phyloP scores from a whole-genome alignment of 2,329 filamentous ascomycete species.

The Claviceps sp. region DNA sequence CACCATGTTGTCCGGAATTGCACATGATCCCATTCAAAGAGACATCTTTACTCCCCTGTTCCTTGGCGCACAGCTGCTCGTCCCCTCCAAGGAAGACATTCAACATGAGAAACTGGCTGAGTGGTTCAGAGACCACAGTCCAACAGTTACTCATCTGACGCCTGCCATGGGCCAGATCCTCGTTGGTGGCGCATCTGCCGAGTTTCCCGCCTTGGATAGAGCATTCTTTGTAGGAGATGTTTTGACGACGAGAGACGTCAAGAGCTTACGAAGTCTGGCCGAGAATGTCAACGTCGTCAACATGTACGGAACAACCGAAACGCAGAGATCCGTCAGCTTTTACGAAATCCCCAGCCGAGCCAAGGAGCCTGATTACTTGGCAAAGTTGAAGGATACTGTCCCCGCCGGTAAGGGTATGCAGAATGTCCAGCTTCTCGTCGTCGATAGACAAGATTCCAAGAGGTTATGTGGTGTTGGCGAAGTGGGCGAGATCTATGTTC shows the following conservation, averaged over 20 bases:
- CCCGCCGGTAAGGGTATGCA: constrained; percentile 79
- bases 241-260: constrained; percentile 72
- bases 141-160: constrained; percentile 78
- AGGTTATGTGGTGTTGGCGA: constrained; percentile 69
- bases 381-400: constrained; percentile 51
- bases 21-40: constrained; percentile 55
- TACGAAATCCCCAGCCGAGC: constrained; percentile 52
- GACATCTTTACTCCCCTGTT: constrained; percentile 87
- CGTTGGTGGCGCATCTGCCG: constrained; percentile 65
- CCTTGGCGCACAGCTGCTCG: constrained; percentile 64
- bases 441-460: constrained; percentile 52
- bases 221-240: constrained; percentile 91
- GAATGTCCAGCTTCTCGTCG: constrained; percentile 77
- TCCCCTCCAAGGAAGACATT: constrained; percentile 74
- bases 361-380: constrained; percentile 40
- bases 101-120: constrained; percentile 72
- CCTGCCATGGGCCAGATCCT: constrained; percentile 95
- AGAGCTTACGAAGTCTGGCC: constrained; percentile 60
- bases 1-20: constrained; percentile 74
- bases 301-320: constrained; percentile 85
- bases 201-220: constrained; percentile 63
- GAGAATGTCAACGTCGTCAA: constrained; percentile 65
- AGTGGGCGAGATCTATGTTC: constrained; percentile 70
- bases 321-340: constrained; percentile 20
- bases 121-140: constrained; percentile 67